Base-by-base conservation (phyloP, 805 yeast species). In the Scheffersomyces stipitis region DNA sequence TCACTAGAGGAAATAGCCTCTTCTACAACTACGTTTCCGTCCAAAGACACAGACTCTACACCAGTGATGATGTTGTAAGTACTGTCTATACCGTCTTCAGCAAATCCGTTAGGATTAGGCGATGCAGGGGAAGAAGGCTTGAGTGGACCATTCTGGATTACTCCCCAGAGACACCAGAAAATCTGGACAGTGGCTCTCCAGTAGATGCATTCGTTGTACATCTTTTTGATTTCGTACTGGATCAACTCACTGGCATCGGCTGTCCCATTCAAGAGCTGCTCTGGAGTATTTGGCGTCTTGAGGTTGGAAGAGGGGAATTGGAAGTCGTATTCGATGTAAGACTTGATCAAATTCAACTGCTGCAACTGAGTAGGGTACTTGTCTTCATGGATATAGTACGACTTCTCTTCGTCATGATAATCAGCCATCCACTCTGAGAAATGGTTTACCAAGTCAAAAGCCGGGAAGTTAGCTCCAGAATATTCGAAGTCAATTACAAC, bases 341-440 rank as follows among this genome's bases (percentile, higher is more conserved):
- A 78, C 45, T 78, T 78, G 36, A 91, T 60, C 48, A 89, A 74
- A 51, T 83, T 82, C 45, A 82, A 56, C 52, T 84, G 81, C 56
- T 89, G 83, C 30, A 79, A 78, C 42, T 69, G 66, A 10, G 69
- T 66, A 7, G 99, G 99, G 60, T 75, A 93, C 26, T 66, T 62
- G 9, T 72, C 64, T 23, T 64, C 67, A 48, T 76, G 71, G n/a
- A 85, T 65, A 38, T 62, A 75, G 56, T 83, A 78, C 12, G 70
- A 62, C 32, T 47, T 42, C 14, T 70, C 66, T 1, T 81, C 76
- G 48, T 80, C 77, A 53, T 83, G 86, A 57, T 91, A 93, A 65
- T 93, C 88, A 33, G 87, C 76, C 97, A 90, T 93, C 99, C 99
- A 91, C 66, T 91, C 99, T 46, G 86, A 76, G 49, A 93, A 86